Evolutionary conservation across 2,329 filamentous ascomycete species (phyloP).

Genomic region (Aspergillus sp.): DNA sequence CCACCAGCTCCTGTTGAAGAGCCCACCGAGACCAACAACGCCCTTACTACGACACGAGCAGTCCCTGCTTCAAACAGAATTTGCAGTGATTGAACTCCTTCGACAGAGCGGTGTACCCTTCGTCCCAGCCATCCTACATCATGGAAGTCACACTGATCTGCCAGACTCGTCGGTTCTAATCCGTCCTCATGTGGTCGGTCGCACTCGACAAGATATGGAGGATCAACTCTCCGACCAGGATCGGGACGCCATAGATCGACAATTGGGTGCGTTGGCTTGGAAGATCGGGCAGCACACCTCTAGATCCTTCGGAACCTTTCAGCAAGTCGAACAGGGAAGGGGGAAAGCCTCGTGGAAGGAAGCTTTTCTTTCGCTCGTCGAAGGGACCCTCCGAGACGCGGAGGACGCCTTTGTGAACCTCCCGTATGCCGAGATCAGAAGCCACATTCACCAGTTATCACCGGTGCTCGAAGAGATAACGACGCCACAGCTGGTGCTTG

Average conservation of each 20-base stretch:
- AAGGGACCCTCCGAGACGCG: constrained; percentile 53
- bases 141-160: constrained; percentile 27
- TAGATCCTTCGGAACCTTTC: constrained; percentile 50
- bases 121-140: constrained; percentile 38
- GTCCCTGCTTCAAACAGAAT: constrained; percentile 39
- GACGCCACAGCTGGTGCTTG: constrained; percentile 50
- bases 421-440: constrained; percentile 55
- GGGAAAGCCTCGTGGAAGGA: constrained; percentile 53
- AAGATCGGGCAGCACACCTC: constrained; percentile 46
- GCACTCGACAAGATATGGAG: constrained; percentile 30
- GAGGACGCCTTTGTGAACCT: constrained; percentile 59
- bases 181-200: constrained; percentile 35
- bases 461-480: constrained; percentile 50
- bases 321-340: constrained; percentile 44
- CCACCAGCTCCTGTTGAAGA: constrained; percentile 36
- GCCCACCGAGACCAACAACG: constrained; percentile 30
- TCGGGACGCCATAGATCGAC: constrained; percentile 31
- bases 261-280: constrained; percentile 37
- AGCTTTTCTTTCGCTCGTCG: constrained; percentile 52
- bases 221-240: constrained; percentile 27
- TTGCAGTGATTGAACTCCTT: constrained; percentile 36
- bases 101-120: constrained; percentile 29
- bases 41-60: constrained; percentile 41
- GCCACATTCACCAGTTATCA: constrained; percentile 45
- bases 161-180: constrained; percentile 36